These are phyloP conservation scores for Hemisphaericaspora subhashii DNA, from an alignment of 1,139 yeast species.

Conservation along the genomic window DNA sequence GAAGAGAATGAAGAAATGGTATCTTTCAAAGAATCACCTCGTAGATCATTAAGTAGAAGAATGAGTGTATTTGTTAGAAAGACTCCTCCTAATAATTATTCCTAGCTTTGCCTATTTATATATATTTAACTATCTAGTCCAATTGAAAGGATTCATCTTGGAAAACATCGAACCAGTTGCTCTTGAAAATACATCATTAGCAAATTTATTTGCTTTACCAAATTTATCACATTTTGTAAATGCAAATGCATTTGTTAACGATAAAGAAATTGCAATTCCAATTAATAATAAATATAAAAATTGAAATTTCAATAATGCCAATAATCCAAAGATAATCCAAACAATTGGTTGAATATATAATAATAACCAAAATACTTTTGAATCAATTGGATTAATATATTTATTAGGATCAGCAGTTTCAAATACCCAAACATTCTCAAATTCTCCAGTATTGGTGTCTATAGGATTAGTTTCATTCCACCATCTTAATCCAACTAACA, in stretches of 20 bases:
- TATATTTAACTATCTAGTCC: constrained; percentile 8
- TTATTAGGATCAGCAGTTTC: constrained; percentile 83
- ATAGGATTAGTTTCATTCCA: constrained; percentile 70
- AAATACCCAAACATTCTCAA: constrained; percentile 81
- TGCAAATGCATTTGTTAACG: constrained; percentile 82
- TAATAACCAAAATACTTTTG: constrained; percentile 82
- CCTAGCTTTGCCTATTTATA: too few species aligned
- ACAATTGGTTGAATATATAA: constrained; percentile 71
- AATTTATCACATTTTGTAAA: constrained; percentile 90
- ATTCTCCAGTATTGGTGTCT: constrained; percentile 49
- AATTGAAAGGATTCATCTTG: constrained; percentile 49
- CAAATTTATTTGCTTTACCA: constrained; percentile 66
- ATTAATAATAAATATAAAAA: constrained; percentile 71
- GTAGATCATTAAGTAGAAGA: constrained; percentile 4
- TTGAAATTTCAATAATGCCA: constrained; percentile 77
- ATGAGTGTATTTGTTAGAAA: constrained; percentile 11
- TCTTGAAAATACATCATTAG: constrained; percentile 49
- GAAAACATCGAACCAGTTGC: constrained; percentile 48
- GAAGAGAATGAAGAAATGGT: not conserved
- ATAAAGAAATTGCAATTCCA: constrained; percentile 64
- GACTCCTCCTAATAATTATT: too few species aligned
- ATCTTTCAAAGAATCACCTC: too few species aligned
- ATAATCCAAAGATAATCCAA: constrained; percentile 72
- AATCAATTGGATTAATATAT: constrained; percentile 87
- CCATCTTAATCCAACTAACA: constrained; percentile 91